Percentiles rank a stretch among this genome's conserved stretches.
Evolutionary conservation across 495 filamentous ascomycete species (phyloP).

Genomic region (Annulohypoxylon stygium): DNA sequence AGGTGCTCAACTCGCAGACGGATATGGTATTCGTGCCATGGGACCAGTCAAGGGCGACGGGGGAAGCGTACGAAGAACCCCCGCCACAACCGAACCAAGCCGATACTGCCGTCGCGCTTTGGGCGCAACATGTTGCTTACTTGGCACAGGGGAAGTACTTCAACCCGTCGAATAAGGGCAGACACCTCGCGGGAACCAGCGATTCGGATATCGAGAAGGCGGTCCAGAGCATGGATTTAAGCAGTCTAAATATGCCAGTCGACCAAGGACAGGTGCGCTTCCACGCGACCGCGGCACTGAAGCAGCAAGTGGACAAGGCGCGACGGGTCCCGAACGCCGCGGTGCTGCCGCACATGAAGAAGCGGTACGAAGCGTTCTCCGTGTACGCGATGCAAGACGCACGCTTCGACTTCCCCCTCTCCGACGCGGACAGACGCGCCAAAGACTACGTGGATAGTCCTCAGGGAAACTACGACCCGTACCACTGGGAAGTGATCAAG

Average conservation of each 20-base stretch:
- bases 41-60: background rate
- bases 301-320: background rate
- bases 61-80: background rate
- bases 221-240: no score
- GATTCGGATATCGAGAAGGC: no score
- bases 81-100: no score
- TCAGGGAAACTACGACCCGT: background rate
- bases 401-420: background rate
- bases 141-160: no score
- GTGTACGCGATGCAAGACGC: constrained; percentile 18
- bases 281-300: no score
- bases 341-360: constrained; percentile 14
- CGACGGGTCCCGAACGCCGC: background rate
- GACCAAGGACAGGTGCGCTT: no score
- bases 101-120: no score
- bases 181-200: no score
- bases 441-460: background rate
- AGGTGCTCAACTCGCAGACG: constrained; percentile 27
- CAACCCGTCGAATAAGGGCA: no score
- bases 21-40: constrained; percentile 12
- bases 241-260: no score
- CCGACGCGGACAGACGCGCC: background rate
- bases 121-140: no score
- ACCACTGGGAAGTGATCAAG: constrained; percentile 26
- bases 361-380: constrained; percentile 35